A percentile compares a stretch with the other conserved stretches of the same genome.
Conservation (phyloP, 306 rosid species). For the Glycine latifolia region DNA sequence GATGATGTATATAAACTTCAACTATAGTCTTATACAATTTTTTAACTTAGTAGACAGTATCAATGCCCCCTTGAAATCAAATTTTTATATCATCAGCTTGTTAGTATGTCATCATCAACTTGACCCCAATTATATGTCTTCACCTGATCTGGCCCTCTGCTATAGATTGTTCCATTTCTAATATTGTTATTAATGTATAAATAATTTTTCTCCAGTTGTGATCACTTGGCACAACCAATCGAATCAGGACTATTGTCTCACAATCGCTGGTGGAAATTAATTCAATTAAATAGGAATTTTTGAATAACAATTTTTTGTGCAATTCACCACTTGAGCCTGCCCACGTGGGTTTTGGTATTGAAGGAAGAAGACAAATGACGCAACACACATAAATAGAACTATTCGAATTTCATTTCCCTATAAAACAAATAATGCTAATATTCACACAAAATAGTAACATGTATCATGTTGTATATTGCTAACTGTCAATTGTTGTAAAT, state of each 20-base stretch:
- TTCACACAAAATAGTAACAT: background rate
- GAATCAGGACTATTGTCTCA: slow-evolving; percentile 47
- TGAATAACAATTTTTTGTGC: slow-evolving; percentile 13
- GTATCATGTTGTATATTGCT: slow-evolving; percentile 34
- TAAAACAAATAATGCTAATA: slow-evolving; percentile 28
- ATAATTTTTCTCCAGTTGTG: slow-evolving; percentile 12
- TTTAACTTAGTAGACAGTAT: slow-evolving; percentile 34
- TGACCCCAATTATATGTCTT: slow-evolving; percentile 56
- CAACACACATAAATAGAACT: slow-evolving; percentile 39
- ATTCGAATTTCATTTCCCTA: background rate
- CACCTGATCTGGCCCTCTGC: slow-evolving; percentile 50
- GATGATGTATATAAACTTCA: background rate
- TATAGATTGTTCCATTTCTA: slow-evolving; percentile 44
- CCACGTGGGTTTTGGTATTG: slow-evolving; percentile 55
- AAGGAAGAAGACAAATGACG: slow-evolving; percentile 52
- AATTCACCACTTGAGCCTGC: slow-evolving; percentile 34
- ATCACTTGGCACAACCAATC: slow-evolving; percentile 42
- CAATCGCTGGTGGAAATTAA: slow-evolving; percentile 32
- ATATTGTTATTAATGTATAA: background rate
- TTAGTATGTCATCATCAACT: slow-evolving; percentile 63
- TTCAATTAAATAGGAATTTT: background rate
- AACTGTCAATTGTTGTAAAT: slow-evolving; percentile 22
- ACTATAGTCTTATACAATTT: background rate
- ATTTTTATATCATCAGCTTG: slow-evolving; percentile 27
- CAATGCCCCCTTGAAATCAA: slow-evolving; percentile 3